phyloP scores from a whole-genome alignment of 2,329 filamentous ascomycete genomes.

The Apiospora phragmitis region DNA sequence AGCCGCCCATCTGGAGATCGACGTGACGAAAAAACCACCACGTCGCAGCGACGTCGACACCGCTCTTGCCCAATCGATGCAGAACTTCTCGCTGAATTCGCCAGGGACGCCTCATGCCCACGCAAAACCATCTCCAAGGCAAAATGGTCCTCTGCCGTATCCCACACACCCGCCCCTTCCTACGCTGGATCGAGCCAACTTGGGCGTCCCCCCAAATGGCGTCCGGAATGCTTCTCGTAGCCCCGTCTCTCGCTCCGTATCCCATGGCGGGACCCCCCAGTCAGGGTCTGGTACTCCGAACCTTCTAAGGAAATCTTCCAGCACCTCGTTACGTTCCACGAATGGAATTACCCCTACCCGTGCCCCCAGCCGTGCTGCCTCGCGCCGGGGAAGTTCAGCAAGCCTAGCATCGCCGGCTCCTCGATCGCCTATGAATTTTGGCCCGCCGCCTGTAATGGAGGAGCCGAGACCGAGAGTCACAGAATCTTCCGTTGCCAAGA shows the following conservation, averaged over 20 bases:
- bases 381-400: constrained; percentile 50
- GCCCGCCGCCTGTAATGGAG: constrained; percentile 29
- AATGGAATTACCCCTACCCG: constrained; percentile 40
- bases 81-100: constrained; percentile 6
- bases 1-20: neutral
- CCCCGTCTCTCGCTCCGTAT: constrained; percentile 37
- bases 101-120: neutral
- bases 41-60: constrained; percentile 9
- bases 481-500: constrained; percentile 59
- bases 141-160: neutral
- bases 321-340: constrained; percentile 55
- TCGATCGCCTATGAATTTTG: neutral
- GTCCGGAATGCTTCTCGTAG: constrained; percentile 41
- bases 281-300: constrained; percentile 51
- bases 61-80: constrained; percentile 7
- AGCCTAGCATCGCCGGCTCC: constrained; percentile 45
- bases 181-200: neutral
- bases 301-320: constrained; percentile 56
- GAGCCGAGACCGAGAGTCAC: constrained; percentile 44
- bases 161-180: neutral
- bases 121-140: neutral
- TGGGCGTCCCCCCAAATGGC: constrained; percentile 28
- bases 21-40: neutral
- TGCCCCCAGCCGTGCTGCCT: constrained; percentile 38
- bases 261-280: constrained; percentile 33